Base-by-base conservation (phyloP, 305 asterid species). In the Solanum hybrid region DNA sequence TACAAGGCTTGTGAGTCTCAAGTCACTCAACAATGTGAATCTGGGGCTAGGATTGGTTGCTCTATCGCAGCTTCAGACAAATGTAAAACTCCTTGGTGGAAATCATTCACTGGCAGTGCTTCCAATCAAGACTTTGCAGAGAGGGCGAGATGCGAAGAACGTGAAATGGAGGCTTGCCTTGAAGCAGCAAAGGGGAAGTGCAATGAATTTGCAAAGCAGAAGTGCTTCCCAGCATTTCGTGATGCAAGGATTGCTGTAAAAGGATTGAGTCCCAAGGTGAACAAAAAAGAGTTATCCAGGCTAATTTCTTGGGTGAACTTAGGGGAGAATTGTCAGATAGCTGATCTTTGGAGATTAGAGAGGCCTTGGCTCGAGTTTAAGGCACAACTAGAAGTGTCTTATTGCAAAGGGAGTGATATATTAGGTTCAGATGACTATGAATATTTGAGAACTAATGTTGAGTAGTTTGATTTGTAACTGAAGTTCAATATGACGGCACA, bases 31-130 rank as follows among this genome's bases (percentile, higher is more conserved):
- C 99, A 96, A 69, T 97, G 99, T 93, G 94, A 95, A 92, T 87
- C 95, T 8, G 99, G 97, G 22, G 92, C 97, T 34, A 94, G 99
- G 89, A 90, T 96, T 72, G 99, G 99, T 36, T 97, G 99, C 95
- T 96, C 99, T 88, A 93, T 96, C 40, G 81, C 98, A 19, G 98
- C 99, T 19, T 96, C 99, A 11, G 91, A 89, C 90, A 95, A 94
- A 90, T 97, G 99, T 94, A 93, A 92, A 89, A 94, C 96, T 38
- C 95, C 95, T 6, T 97, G 97, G 98, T 96, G 99, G 99, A 97
- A 94, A 86, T 85, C 77, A 32, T 38, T 95, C 56, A n/a, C 92
- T 78, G 97, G 96, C 19, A 14, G 87, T 26, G 90, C 92, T 71
- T 90, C 95, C 37, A 86, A 91, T 66, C 93, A 91, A 72, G 95